A percentile compares a stretch with the other conserved stretches of the same genome.
phyloP scores from a whole-genome alignment of 106 monocot genomes.

The Platanthera zijinensis region DNA sequence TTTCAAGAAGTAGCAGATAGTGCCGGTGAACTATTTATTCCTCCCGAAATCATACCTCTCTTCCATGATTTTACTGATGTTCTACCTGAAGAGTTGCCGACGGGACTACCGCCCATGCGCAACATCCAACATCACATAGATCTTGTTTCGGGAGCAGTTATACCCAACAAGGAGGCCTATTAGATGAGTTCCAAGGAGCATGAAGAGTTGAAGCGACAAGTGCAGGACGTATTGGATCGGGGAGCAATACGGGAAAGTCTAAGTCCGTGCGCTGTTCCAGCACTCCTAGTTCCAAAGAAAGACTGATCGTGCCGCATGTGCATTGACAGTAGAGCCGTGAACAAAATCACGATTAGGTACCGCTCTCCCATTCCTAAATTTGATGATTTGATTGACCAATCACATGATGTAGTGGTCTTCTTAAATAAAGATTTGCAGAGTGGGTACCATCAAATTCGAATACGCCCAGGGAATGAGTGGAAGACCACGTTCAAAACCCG shows the following conservation, averaged over 20 bases:
- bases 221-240: not conserved
- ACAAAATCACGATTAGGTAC: constrained; percentile 14
- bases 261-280: constrained; percentile 4
- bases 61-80: too few species aligned
- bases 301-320: constrained; percentile 8
- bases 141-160: too few species aligned
- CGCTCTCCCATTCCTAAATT: constrained; percentile 6
- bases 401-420: not conserved
- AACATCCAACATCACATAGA: too few species aligned
- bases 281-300: constrained; percentile 12
- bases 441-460: not conserved
- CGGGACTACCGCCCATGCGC: too few species aligned
- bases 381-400: constrained; percentile 3
- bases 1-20: too few species aligned
- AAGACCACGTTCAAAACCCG: constrained; percentile 14
- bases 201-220: too few species aligned
- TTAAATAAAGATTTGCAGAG: constrained; percentile 6
- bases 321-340: constrained; percentile 6
- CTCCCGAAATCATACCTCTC: too few species aligned
- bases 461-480: constrained; percentile 2
- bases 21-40: too few species aligned
- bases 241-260: not conserved
- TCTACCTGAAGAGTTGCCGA: too few species aligned
- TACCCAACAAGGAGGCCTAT: too few species aligned
- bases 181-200: too few species aligned